A percentile compares a stretch with the other conserved stretches of the same genome.
Evolutionary conservation across 768 basidiomycete genomes (phyloP).

Genomic region (Tylopilus sp.): DNA sequence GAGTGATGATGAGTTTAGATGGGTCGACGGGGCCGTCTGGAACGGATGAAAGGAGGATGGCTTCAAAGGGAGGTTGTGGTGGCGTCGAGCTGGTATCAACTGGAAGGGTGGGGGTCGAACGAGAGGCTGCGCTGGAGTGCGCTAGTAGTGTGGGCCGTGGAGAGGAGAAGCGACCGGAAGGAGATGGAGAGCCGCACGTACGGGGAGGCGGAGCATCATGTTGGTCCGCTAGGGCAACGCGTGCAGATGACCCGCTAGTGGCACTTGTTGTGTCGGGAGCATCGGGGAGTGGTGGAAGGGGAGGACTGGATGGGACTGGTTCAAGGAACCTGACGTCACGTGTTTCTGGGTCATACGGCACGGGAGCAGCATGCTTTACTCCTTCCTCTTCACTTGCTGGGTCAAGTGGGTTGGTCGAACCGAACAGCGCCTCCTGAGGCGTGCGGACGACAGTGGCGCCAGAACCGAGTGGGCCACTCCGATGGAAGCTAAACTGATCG

Average conservation of each 20-base stretch:
- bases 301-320: constrained; percentile 40
- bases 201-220: constrained; percentile 24
- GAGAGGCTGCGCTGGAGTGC: constrained; percentile 35
- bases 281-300: constrained; percentile 52
- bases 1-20: constrained; percentile 59
- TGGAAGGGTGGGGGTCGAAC: constrained; percentile 50
- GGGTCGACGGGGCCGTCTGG: constrained; percentile 50
- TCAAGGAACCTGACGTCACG: constrained; percentile 20
- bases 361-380: constrained; percentile 3
- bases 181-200: constrained; percentile 29
- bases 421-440: constrained; percentile 69
- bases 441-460: constrained; percentile 78
- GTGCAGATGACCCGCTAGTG: constrained; percentile 1
- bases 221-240: constrained; percentile 23
- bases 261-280: constrained; percentile 1
- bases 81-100: constrained; percentile 42
- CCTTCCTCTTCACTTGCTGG: constrained; percentile 12
- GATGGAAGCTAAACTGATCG: constrained; percentile 28
- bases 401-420: constrained; percentile 15
- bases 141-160: constrained; percentile 23
- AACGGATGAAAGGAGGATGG: constrained; percentile 60
- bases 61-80: constrained; percentile 55
- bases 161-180: constrained; percentile 36
- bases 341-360: constrained; percentile 13
- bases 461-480: constrained; percentile 55